Evolutionary conservation across 2,329 filamentous ascomycete genomes (phyloP).

Genomic region (Fusarium multiceps): DNA sequence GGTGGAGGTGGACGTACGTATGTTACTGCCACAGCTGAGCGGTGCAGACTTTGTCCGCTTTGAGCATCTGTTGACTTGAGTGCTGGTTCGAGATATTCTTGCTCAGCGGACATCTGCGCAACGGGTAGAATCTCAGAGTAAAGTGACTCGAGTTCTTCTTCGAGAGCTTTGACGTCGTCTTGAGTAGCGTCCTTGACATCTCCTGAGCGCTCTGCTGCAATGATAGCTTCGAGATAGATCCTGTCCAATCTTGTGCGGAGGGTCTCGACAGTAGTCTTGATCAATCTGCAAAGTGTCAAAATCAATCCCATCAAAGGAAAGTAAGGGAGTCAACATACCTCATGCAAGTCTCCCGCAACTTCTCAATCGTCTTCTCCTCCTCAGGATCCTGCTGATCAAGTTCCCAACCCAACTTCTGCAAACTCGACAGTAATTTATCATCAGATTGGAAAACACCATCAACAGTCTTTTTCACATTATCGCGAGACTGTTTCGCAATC

Average conservation of each 20-base stretch:
- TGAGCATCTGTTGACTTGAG: slow-evolving; percentile 58
- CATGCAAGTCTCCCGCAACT: slow-evolving; percentile 69
- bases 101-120: slow-evolving; percentile 76
- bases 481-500: slow-evolving; percentile 59
- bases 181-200: slow-evolving; percentile 44
- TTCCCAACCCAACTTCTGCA: slow-evolving; percentile 74
- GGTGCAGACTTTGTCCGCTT: slow-evolving; percentile 57
- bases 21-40: slow-evolving; percentile 59
- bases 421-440: slow-evolving; percentile 71
- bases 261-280: slow-evolving; percentile 67
- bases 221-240: slow-evolving; percentile 63
- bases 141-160: slow-evolving; percentile 75
- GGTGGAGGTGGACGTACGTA: slow-evolving; percentile 58
- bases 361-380: slow-evolving; percentile 64
- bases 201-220: slow-evolving; percentile 44
- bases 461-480: slow-evolving; percentile 60
- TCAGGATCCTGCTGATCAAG: slow-evolving; percentile 64
- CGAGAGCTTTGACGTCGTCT: slow-evolving; percentile 62
- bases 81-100: slow-evolving; percentile 73
- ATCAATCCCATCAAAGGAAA: too few relatives aligned
- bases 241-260: slow-evolving; percentile 66
- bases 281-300: slow-evolving; percentile 51
- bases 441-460: slow-evolving; percentile 67
- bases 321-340: slow-evolving; percentile 50
- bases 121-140: slow-evolving; percentile 77